Percentiles rank a stretch among this genome's conserved stretches.
Evolutionary conservation across 192 early-diverging fungal species (phyloP).

Genomic region (Coemansia sp.): DNA sequence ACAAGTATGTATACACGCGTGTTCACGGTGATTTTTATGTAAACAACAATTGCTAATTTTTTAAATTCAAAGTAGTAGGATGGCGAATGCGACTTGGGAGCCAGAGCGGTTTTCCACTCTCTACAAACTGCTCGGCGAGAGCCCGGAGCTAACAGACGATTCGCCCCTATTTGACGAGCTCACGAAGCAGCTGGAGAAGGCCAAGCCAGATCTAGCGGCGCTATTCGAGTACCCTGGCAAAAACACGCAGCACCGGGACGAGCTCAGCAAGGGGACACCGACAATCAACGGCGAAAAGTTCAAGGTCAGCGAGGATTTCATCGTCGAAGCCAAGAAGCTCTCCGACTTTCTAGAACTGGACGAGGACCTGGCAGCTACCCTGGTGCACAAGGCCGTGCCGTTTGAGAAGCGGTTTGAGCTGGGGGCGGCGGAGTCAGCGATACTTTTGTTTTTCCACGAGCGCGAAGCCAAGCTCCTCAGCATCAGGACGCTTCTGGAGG

Average conservation of each 20-base stretch:
- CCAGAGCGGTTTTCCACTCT: conserved; percentile 50
- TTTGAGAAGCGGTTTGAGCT: conserved; percentile 58
- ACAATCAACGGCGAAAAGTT: conserved; percentile 60
- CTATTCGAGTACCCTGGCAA: conserved; percentile 44
- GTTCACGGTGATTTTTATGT: background rate
- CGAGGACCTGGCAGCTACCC: conserved; percentile 70
- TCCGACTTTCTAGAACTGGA: conserved; percentile 80
- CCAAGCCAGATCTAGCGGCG: conserved; percentile 44
- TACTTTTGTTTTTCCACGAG: conserved; percentile 69
- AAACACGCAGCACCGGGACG: conserved; percentile 40
- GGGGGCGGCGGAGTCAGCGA: conserved; percentile 63
- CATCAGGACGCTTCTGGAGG: conserved; percentile 58
- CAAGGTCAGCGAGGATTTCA: conserved; percentile 72
- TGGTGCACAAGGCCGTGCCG: conserved; percentile 59
- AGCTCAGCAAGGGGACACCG: conserved; percentile 48
- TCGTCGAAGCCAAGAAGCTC: conserved; percentile 61
- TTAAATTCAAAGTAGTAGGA: conserved; percentile 19
- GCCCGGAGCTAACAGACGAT: conserved; percentile 30
- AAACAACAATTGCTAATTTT: background rate
- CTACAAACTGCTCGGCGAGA: conserved; percentile 38
- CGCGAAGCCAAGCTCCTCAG: conserved; percentile 59
- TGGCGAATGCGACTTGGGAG: conserved; percentile 52
- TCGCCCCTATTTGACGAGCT: conserved; percentile 41
- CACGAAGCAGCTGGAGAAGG: conserved; percentile 34
- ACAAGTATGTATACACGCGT: conserved; percentile 3